These are phyloP conservation scores for Colletotrichum euphorbiae DNA, from an alignment of 2,329 filamentous ascomycete genomes.

Conservation along the genomic window DNA sequence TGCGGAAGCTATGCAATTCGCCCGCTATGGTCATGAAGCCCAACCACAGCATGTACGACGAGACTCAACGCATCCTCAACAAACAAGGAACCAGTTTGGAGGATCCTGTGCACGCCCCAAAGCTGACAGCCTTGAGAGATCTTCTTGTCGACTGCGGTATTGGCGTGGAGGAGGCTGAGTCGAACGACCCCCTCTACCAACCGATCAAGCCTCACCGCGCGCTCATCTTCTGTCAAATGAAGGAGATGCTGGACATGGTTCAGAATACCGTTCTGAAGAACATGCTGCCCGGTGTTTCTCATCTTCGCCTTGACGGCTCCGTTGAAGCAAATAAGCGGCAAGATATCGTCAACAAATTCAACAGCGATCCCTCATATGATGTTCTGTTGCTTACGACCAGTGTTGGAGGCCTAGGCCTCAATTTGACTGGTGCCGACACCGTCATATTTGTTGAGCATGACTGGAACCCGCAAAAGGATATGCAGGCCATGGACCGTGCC, in stretches of 20 bases:
- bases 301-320: constrained; percentile 90
- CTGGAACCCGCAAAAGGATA: constrained; percentile 98
- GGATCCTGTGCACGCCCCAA: constrained; percentile 90
- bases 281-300: constrained; percentile 92
- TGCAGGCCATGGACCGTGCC: constrained; percentile 98
- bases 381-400: constrained; percentile 93
- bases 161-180: constrained; percentile 76
- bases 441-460: constrained; percentile 99
- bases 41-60: constrained; percentile 88
- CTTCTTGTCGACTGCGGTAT: constrained; percentile 99
- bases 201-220: constrained; percentile 97
- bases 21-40: constrained; percentile 97
- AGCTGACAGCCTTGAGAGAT: constrained; percentile 89
- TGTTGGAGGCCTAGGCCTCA: constrained; percentile 93
- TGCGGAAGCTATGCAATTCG: constrained; percentile 99
- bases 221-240: constrained; percentile 99
- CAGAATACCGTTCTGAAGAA: constrained; percentile 92
- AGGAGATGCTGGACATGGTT: constrained; percentile 99
- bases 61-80: constrained; percentile 83
- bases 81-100: constrained; percentile 85
- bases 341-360: constrained; percentile 99
- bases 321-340: constrained; percentile 95
- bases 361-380: constrained; percentile 96
- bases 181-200: constrained; percentile 71
- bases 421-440: constrained; percentile 95